Evolutionary conservation across 192 early-diverging fungal species (phyloP), one percentile per base, ranked within the genome.

Genomic region (Backusella macrospora): DNA sequence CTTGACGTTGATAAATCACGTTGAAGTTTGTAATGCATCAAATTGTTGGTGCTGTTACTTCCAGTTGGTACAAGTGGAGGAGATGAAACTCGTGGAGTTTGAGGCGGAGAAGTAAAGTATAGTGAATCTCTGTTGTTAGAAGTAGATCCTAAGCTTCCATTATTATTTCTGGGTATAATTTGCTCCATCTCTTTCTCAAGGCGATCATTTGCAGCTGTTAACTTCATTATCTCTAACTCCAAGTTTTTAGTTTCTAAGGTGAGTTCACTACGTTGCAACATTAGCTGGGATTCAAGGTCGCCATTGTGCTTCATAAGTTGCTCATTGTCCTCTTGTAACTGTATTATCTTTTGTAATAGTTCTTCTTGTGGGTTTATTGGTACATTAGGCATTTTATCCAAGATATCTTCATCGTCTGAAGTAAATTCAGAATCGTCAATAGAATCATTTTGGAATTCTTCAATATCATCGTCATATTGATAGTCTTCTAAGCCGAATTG

Each of bases 111-210:
- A 29, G 75, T 76, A 34, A 48, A 49, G 10, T 46, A 37, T 3
- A 69, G 45, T 12, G 46, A 49, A 13, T 67, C 46, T 46, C 66
- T 26, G 14, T 45, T 68, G 10, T 9, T 42, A 47, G 37, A 14
- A 7, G 13, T 43, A 16, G 29, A 34, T 18, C 16, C 39, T 37
- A 10, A 29, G 13, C 9, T 44, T 13, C 18, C 43, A 72, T 67
- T 29, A 43, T 23, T 55, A 64, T 72, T 70, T 72, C 75, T 69
- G 13, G 80, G 76, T 46, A 77, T 68, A 44, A 76, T 14, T 39
- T 81, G 80, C 45, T 81, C 76, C 73, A 81, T 77, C 49, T 81
- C 80, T 34, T 77, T 75, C 43, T 81, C 80, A 62, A 81, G 63
- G 2, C 73, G 69, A 40, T 81, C 80, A 49, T 81, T 81, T 2